These are phyloP conservation scores for Fusarium sp. DNA, from an alignment of 2,329 filamentous ascomycete genomes.

Conservation along the genomic window DNA sequence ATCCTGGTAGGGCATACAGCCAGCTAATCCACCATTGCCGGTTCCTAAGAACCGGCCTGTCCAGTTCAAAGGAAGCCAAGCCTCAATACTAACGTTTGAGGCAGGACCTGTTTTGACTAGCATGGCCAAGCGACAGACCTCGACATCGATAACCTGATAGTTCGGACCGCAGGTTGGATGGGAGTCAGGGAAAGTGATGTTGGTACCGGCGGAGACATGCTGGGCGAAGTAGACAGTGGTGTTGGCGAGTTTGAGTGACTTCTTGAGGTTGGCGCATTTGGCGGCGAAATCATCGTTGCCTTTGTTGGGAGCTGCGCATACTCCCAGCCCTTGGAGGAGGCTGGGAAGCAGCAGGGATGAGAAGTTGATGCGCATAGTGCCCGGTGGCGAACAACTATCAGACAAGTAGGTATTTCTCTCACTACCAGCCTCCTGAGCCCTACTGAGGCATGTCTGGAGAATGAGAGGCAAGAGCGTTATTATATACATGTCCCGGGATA, in stretches of 20 bases:
- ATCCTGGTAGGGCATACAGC: not conserved
- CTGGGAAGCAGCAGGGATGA: not conserved
- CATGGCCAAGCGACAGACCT: not conserved
- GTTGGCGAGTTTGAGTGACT: not conserved
- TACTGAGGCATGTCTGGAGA: not conserved
- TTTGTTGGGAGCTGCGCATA: not conserved
- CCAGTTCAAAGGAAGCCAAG: not conserved
- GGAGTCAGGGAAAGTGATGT: not conserved
- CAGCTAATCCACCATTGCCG: not conserved
- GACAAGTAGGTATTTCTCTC: not conserved
- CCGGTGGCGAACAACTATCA: not conserved
- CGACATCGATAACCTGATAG: not conserved
- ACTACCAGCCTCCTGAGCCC: not conserved
- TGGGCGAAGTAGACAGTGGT: not conserved
- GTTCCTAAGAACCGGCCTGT: not conserved
- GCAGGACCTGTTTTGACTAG: not conserved
- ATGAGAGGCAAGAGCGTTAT: not conserved
- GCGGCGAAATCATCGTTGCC: not conserved
- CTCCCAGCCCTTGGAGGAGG: not conserved
- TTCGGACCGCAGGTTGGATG: not conserved
- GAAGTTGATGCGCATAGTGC: not conserved
- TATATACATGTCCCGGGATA: not conserved
- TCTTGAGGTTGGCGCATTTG: not conserved
- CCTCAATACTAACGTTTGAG: not conserved
- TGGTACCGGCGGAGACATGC: not conserved